Base-by-base conservation (phyloP, 371 early-diverging fungal genomes). In the Circinella umbellata region DNA sequence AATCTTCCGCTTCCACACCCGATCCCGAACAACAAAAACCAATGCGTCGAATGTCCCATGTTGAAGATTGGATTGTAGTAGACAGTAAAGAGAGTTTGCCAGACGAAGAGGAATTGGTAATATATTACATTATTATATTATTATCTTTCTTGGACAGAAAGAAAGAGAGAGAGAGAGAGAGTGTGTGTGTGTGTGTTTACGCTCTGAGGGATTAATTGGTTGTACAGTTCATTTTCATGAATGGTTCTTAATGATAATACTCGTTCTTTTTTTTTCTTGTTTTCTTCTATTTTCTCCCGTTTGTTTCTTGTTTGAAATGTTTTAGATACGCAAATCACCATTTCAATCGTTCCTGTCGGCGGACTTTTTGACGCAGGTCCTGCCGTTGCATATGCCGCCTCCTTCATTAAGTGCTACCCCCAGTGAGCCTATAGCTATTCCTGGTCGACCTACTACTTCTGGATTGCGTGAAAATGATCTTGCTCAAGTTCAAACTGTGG, bases 61-160 rank as follows among this genome's bases (percentile, higher is more conserved):
- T 84, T 27, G 84, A 84, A 66, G 75, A 84, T 55, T 84, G 84
- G 84, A 72, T 84, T 55, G 76, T 67, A 7, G 78, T 84, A 13
- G 84, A 84, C 62, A 84, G 84, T 71, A 84, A 84, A 74, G 84
- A 84, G 68, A 76, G 76, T 67, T 51, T 84, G 46, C 84, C 84
- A 39, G 84, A 84, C 69, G 84, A 84, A 77, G 82, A 81, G 37
- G 84, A 84, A 66, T 51, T 84, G 74, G 83, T 83, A 80, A 36
- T 27, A 48, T 37, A 60, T 53, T 2, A 9, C 20, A 4, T 3
- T 51, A n/a, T 17, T 14, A 51, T 42, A 11, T 42, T 42, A 9
- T 42, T 42, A 6, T 42, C 42, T 42, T 11, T 42, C 42, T 42
- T 42, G 42, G 42, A n/a, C n/a, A n/a, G n/a, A n/a, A n/a, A n/a